phyloP scores from a whole-genome alignment of 805 yeast genomes.

The Yamadazyma laniorum region DNA sequence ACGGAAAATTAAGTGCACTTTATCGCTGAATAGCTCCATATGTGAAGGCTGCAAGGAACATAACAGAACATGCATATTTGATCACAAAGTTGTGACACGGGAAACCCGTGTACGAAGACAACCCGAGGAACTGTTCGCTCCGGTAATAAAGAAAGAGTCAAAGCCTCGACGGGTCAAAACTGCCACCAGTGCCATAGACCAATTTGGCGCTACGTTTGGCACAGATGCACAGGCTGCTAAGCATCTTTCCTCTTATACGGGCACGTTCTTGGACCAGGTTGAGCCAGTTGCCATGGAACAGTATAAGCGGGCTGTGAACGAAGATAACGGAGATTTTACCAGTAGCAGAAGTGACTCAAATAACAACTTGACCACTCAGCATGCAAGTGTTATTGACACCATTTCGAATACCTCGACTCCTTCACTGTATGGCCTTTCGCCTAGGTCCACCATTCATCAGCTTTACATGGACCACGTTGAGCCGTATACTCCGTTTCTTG shows the following conservation, averaged over 20 bases:
- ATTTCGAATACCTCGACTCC: background rate
- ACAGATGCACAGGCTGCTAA: background rate
- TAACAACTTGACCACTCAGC: no score
- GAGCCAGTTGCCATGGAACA: constrained; percentile 13
- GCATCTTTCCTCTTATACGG: constrained; percentile 13
- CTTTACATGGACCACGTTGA: constrained; percentile 15
- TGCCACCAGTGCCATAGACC: background rate
- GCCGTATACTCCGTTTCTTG: constrained; percentile 19
- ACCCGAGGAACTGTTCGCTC: background rate
- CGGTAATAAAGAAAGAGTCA: background rate
- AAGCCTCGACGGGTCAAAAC: background rate
- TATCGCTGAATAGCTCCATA: constrained; percentile 3
- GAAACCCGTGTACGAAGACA: background rate
- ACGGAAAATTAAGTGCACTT: constrained; percentile 19
- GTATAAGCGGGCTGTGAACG: constrained; percentile 7
- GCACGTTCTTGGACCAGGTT: constrained; percentile 17
- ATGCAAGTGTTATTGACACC: background rate
- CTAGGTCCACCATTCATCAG: background rate
- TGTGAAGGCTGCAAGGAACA: constrained; percentile 19
- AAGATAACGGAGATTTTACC: background rate
- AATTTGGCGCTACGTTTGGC: background rate
- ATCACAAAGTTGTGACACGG: constrained; percentile 15
- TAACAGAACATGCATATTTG: constrained; percentile 17
- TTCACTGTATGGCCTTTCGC: background rate
- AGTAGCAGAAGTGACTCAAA: no score